Percentiles rank a stretch among this genome's conserved stretches.
phyloP scores from a whole-genome alignment of 148 eudicot genomes.

The Polygonum maritimum region DNA sequence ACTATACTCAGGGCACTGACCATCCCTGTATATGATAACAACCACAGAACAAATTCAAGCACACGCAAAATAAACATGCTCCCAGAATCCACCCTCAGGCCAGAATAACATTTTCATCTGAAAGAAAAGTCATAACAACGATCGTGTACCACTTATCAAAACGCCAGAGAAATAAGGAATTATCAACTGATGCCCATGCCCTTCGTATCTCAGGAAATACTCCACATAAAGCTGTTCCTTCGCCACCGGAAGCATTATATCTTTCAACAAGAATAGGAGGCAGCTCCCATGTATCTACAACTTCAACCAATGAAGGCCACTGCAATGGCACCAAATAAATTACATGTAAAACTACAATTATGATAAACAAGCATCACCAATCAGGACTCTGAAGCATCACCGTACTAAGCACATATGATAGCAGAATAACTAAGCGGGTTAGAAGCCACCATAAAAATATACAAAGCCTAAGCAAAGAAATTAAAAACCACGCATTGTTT shows the following conservation, averaged over 20 bases:
- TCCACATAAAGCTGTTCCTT: conserved; percentile 97
- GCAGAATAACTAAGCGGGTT: not conserved
- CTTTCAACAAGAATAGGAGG: conserved; percentile 86
- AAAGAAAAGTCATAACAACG: not conserved
- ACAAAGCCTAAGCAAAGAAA: not conserved
- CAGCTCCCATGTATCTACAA: conserved; percentile 89
- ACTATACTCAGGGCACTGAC: conserved; percentile 93
- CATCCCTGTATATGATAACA: conserved; percentile 55
- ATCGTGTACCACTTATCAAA: conserved; percentile 82
- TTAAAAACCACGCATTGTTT: not conserved
- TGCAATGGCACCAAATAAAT: conserved; percentile 18
- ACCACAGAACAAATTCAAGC: not conserved
- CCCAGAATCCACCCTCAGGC: conserved; percentile 5
- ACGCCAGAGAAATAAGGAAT: conserved; percentile 90
- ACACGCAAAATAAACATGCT: conserved; percentile 12
- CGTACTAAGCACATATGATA: not conserved
- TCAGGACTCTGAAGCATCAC: not conserved
- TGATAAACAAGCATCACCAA: conserved; percentile 3
- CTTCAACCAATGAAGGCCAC: conserved; percentile 99
- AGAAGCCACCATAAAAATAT: not conserved
- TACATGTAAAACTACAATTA: not conserved
- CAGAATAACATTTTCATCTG: not conserved
- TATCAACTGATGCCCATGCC: conserved; percentile 99
- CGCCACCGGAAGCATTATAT: conserved; percentile 93
- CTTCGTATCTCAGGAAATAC: conserved; percentile 97